phyloP scores from a whole-genome alignment of 441 rosid species.

The Populus hybrid region DNA sequence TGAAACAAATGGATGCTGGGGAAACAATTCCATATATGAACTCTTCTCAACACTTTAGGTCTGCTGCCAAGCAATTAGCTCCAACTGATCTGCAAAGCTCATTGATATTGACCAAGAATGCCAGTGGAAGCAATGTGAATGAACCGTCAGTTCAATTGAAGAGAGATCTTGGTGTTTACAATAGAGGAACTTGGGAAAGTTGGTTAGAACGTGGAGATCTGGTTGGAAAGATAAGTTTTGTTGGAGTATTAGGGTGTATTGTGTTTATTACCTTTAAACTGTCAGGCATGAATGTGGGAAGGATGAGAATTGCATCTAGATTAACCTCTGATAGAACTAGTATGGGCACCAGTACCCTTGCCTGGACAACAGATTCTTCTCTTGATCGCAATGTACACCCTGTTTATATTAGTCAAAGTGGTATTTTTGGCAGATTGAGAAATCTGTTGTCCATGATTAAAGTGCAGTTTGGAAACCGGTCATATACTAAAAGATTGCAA shows the following conservation, averaged over 20 bases:
- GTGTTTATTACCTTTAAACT: conserved; percentile 49
- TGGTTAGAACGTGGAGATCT: conserved; percentile 45
- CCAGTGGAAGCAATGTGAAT: conserved; percentile 39
- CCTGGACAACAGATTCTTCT: conserved; percentile 36
- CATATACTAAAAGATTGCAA: conserved; percentile 32
- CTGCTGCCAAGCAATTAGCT: conserved; percentile 77
- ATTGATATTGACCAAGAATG: conserved; percentile 37
- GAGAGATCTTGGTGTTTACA: conserved; percentile 51
- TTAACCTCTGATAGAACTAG: conserved; percentile 34
- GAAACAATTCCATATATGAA: conserved; percentile 41
- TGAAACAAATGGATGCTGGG: conserved; percentile 39
- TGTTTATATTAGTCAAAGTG: conserved; percentile 38
- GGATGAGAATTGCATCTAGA: conserved; percentile 33
- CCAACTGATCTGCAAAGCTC: conserved; percentile 57
- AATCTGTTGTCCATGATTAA: conserved; percentile 46
- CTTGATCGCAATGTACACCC: conserved; percentile 28
- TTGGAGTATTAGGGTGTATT: conserved; percentile 56
- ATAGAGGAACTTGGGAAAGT: conserved; percentile 45
- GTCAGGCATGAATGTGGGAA: conserved; percentile 35
- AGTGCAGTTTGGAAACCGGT: conserved; percentile 34
- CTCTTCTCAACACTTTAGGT: conserved; percentile 54
- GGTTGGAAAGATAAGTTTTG: conserved; percentile 44
- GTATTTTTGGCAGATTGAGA: conserved; percentile 40
- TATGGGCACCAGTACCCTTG: conserved; percentile 35
- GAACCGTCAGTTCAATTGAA: conserved; percentile 59